A percentile compares a stretch with the other conserved stretches of the same genome.
Conservation (phyloP, 1,284 basidiomycete species). For the Exobasidium cylindrosporum region DNA sequence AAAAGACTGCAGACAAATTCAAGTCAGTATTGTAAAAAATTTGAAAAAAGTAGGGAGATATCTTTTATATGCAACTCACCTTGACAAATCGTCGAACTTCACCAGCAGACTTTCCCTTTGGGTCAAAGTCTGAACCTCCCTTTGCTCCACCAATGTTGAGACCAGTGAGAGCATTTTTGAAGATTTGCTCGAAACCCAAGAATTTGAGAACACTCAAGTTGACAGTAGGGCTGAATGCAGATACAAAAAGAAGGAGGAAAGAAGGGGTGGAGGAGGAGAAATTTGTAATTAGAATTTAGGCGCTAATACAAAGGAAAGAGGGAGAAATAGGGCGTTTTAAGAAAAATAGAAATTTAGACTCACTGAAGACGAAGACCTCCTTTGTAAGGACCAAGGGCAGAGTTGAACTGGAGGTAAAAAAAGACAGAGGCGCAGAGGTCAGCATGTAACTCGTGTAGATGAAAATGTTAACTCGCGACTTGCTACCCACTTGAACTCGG, state of each 20-base stretch:
- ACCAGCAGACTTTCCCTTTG: conserved; percentile 74
- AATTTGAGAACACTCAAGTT: conserved; percentile 82
- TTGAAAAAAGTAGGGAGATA: not conserved
- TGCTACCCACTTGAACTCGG: conserved; percentile 66
- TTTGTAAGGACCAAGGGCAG: conserved; percentile 77
- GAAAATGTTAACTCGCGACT: conserved; percentile 23
- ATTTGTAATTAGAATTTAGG: no score
- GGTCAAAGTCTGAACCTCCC: conserved; percentile 68
- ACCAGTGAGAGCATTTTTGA: conserved; percentile 79
- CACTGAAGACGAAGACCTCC: conserved; percentile 68
- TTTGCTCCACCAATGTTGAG: conserved; percentile 71
- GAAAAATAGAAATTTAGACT: no score
- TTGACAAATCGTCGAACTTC: conserved; percentile 72
- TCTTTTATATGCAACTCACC: conserved; percentile 35
- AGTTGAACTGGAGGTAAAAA: conserved; percentile 65
- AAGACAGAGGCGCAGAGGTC: conserved; percentile 6
- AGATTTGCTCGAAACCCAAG: conserved; percentile 77
- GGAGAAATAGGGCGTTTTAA: no score
- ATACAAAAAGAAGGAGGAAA: no score
- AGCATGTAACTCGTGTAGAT: not conserved
- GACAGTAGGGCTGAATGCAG: conserved; percentile 62
- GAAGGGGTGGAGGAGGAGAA: no score
- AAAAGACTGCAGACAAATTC: conserved; percentile 16
- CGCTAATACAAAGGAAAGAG: no score
- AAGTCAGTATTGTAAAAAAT: not conserved